These are phyloP conservation scores for Colletotrichum scovillei DNA, from an alignment of 2,329 filamentous ascomycete genomes.

Conservation along the genomic window DNA sequence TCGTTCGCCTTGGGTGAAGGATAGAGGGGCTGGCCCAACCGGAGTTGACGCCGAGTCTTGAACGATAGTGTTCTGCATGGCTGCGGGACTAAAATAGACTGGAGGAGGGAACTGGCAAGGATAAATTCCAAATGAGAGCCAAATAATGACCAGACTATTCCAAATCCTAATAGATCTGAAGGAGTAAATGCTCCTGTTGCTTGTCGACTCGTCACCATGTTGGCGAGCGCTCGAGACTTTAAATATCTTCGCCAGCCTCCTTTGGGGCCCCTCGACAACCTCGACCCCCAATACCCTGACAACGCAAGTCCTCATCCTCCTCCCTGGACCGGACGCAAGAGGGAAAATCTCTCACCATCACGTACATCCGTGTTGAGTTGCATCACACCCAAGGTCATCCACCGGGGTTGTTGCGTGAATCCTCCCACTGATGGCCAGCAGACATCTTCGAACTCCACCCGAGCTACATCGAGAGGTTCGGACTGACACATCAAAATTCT, in stretches of 20 bases:
- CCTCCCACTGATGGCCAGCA: neutral
- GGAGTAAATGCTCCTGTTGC: constrained; percentile 30
- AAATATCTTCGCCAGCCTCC: constrained; percentile 24
- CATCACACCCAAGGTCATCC: constrained; percentile 22
- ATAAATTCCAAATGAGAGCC: constrained; percentile 25
- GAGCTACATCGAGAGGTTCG: neutral
- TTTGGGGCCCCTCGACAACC: neutral
- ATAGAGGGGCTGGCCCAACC: constrained; percentile 19
- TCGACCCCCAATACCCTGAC: neutral
- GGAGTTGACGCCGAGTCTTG: constrained; percentile 18
- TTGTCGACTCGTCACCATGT: neutral
- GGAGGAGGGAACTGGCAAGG: constrained; percentile 7
- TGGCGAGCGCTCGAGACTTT: constrained; percentile 20
- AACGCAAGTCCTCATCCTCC: neutral
- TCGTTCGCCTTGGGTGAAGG: constrained; percentile 22
- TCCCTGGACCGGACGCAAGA: constrained; percentile 15
- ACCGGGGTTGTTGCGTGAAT: neutral
- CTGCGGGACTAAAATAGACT: constrained; percentile 30
- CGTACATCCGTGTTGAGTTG: constrained; percentile 26
- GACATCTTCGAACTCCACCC: constrained; percentile 8
- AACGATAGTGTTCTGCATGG: constrained; percentile 13
- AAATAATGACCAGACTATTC: constrained; percentile 22
- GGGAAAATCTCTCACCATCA: constrained; percentile 8
- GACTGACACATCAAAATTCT: constrained; percentile 2
- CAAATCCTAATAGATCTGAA: constrained; percentile 13